phyloP scores from a whole-genome alignment of 441 rosid species.

The Corymbia calophylla region DNA sequence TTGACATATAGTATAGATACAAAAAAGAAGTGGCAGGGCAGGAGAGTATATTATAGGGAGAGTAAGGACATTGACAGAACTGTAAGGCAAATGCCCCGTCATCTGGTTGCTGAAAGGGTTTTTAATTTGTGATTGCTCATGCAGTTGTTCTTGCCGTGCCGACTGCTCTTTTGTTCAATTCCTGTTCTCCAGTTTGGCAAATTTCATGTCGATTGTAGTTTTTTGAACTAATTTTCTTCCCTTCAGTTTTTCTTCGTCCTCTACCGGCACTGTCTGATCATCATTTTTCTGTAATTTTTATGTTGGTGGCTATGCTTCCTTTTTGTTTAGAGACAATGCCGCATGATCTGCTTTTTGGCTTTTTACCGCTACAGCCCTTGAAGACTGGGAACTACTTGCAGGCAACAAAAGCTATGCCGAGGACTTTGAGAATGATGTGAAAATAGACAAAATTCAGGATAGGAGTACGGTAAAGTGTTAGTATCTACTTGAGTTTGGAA shows the following conservation, averaged over 20 bases:
- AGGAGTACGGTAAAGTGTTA: background rate
- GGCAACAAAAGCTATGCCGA: constrained; percentile 89
- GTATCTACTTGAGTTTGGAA: background rate
- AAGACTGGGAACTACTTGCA: constrained; percentile 89
- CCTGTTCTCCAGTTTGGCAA: too few relatives aligned
- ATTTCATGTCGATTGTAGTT: background rate
- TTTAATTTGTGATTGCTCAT: background rate
- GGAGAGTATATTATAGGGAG: constrained; percentile 75
- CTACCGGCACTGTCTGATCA: background rate
- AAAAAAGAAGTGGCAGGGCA: constrained; percentile 43
- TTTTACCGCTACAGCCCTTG: constrained; percentile 69
- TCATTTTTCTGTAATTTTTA: background rate
- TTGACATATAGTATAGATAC: constrained; percentile 33
- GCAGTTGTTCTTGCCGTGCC: background rate
- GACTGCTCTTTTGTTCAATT: background rate
- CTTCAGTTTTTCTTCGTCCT: background rate
- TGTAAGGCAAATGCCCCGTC: constrained; percentile 72
- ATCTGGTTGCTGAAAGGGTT: constrained; percentile 82
- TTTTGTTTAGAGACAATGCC: background rate
- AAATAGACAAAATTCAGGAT: background rate
- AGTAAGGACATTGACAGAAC: constrained; percentile 80
- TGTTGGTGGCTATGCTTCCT: background rate
- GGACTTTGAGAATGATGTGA: constrained; percentile 92
- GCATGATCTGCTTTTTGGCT: background rate
- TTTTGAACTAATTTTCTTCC: background rate